phyloP scores from a whole-genome alignment of 805 yeast species.

The Ogataea polymorpha region DNA sequence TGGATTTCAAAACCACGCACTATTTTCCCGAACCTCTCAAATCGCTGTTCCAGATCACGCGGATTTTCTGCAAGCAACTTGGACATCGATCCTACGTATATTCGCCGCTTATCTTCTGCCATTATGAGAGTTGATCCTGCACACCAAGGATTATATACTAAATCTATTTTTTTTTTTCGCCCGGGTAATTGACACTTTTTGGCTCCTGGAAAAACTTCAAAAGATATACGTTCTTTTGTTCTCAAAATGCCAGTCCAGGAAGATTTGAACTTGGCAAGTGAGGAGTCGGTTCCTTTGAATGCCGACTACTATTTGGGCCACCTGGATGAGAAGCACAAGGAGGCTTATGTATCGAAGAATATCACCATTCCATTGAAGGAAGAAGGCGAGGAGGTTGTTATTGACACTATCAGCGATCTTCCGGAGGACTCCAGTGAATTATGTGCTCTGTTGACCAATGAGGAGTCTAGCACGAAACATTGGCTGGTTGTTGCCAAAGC shows the following conservation, averaged over 20 bases:
- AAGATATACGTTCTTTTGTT: conserved; percentile 5
- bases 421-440: conserved; percentile 90
- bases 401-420: conserved; percentile 75
- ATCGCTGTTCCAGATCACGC: conserved; percentile 49
- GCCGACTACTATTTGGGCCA: conserved; percentile 26
- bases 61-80: conserved; percentile 43
- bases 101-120: conserved; percentile 9
- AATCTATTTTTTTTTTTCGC: conserved; percentile 1
- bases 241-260: conserved; percentile 14
- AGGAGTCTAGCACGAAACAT: conserved; percentile 67
- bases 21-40: conserved; percentile 61
- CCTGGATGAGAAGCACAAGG: conserved; percentile 21
- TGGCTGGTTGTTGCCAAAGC: conserved; percentile 87
- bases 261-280: conserved; percentile 5
- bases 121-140: neutral
- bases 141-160: neutral
- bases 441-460: conserved; percentile 73
- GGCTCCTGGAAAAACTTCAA: conserved; percentile 6
- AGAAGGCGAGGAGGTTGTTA: conserved; percentile 80
- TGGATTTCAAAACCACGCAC: conserved; percentile 46
- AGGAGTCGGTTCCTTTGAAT: conserved; percentile 23
- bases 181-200: conserved; percentile 10
- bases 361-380: conserved; percentile 64
- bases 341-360: conserved; percentile 24
- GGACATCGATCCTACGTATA: conserved; percentile 73